Conservation (phyloP, 129 eudicot species). For the Flaveria sonorensis region DNA sequence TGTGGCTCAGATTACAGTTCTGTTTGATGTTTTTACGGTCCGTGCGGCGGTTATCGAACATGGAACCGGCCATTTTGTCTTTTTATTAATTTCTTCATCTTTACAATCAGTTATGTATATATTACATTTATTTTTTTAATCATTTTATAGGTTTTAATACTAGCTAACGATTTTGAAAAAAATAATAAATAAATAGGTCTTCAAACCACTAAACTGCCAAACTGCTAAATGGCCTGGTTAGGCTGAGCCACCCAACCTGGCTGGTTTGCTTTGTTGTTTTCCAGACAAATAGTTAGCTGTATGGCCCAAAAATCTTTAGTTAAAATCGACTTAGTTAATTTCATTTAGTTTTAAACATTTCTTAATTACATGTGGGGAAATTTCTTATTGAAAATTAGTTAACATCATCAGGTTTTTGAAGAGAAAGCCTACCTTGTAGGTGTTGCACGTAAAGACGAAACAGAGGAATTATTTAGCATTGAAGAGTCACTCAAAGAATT, state of each 20-base stretch:
- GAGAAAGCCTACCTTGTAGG: conserved; percentile 97
- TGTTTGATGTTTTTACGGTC: not conserved
- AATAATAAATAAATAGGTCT: too few species aligned
- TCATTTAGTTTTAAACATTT: not conserved
- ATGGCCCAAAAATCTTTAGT: not conserved
- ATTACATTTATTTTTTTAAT: not conserved
- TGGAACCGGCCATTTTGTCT: too few species aligned
- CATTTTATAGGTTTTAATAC: not conserved
- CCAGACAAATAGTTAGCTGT: not conserved
- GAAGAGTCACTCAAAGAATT: conserved; percentile 91
- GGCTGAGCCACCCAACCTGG: not conserved
- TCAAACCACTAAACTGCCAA: too few species aligned
- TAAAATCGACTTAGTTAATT: not conserved
- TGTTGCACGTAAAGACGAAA: conserved; percentile 71
- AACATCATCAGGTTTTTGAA: conserved; percentile 63
- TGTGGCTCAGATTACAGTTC: not conserved
- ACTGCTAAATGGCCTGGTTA: too few species aligned
- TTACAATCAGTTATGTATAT: not conserved
- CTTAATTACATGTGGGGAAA: not conserved
- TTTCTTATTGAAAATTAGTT: conserved; percentile 10
- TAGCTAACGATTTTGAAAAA: not conserved
- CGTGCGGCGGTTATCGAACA: too few species aligned
- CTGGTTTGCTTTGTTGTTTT: not conserved
- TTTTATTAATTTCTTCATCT: too few species aligned
- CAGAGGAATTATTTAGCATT: conserved; percentile 57